phyloP scores from a whole-genome alignment of 1,284 basidiomycete species.

The Vanrija pseudolonga region DNA sequence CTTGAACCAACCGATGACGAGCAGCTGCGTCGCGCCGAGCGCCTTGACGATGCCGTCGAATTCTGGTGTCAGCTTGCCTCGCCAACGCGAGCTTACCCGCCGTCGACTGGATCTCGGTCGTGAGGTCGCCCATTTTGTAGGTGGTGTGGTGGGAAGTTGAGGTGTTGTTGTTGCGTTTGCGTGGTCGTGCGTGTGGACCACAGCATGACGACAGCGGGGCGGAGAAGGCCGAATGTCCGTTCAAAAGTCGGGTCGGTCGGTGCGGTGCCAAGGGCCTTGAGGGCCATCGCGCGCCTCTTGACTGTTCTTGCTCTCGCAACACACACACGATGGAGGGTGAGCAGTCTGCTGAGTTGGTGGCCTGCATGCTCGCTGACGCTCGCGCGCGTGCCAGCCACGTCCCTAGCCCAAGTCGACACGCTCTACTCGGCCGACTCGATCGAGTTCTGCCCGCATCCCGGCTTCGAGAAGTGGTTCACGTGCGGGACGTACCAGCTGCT shows the following conservation, averaged over 20 bases:
- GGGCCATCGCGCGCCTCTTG: no score
- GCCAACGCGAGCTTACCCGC: neutral
- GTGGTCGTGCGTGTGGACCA: no score
- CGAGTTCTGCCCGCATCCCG: slow-evolving; percentile 75
- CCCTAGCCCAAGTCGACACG: slow-evolving; percentile 59
- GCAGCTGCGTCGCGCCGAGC: slow-evolving; percentile 6
- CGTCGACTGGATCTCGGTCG: slow-evolving; percentile 5
- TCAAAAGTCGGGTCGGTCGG: no score
- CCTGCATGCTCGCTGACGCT: neutral
- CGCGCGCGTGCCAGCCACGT: slow-evolving; percentile 19
- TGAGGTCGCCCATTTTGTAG: no score
- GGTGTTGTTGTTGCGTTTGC: no score
- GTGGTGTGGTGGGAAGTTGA: no score
- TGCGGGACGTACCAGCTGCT: slow-evolving; percentile 84
- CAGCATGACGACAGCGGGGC: no score
- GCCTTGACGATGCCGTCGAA: slow-evolving; percentile 9
- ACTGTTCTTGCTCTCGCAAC: no score
- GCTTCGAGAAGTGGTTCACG: slow-evolving; percentile 63
- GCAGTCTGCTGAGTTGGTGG: no score
- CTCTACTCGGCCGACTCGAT: slow-evolving; percentile 79
- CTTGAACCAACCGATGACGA: slow-evolving; percentile 10
- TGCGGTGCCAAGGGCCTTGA: no score
- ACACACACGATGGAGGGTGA: no score
- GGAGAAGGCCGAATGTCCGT: no score
- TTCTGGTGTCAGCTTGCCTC: neutral